A percentile compares a stretch with the other conserved stretches of the same genome.
These are phyloP conservation scores for Pezicula radicicola DNA, from an alignment of 2,329 filamentous ascomycete species.

Conservation along the genomic window DNA sequence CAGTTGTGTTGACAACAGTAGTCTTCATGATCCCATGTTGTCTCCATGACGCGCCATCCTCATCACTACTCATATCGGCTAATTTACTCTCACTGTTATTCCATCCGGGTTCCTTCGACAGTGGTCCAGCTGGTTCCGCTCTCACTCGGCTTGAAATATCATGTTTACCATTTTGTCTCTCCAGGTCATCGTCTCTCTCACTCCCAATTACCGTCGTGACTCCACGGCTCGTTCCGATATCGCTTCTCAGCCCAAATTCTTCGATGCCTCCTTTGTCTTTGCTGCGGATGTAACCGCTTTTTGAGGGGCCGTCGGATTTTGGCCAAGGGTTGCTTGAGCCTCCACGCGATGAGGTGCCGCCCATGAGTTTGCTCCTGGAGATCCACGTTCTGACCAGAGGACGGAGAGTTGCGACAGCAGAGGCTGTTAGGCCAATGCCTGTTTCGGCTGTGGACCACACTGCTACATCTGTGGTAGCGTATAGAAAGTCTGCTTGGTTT, in stretches of 20 bases:
- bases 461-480: slow-evolving; percentile 18
- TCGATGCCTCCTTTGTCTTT: slow-evolving; percentile 4
- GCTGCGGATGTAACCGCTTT: slow-evolving; percentile 8
- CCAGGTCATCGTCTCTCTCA: slow-evolving; percentile 1
- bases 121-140: neutral
- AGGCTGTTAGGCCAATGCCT: slow-evolving; percentile 19
- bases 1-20: slow-evolving; percentile 9
- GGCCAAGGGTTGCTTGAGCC: slow-evolving; percentile 3
- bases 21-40: slow-evolving; percentile 11
- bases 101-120: slow-evolving; percentile 3
- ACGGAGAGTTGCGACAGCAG: slow-evolving; percentile 18
- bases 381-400: slow-evolving; percentile 11
- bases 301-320: neutral
- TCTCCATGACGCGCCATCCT: slow-evolving; percentile 8
- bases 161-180: neutral
- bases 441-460: slow-evolving; percentile 24
- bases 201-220: slow-evolving; percentile 15
- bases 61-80: slow-evolving; percentile 8
- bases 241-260: slow-evolving; percentile 12
- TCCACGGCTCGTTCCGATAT: slow-evolving; percentile 11
- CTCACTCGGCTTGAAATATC: neutral
- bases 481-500: slow-evolving; percentile 20
- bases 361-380: slow-evolving; percentile 9
- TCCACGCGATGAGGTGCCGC: slow-evolving; percentile 7
- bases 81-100: slow-evolving; percentile 9